These are phyloP conservation scores for Colletotrichum viniferum DNA, from an alignment of 2,329 filamentous ascomycete species.

Conservation along the genomic window DNA sequence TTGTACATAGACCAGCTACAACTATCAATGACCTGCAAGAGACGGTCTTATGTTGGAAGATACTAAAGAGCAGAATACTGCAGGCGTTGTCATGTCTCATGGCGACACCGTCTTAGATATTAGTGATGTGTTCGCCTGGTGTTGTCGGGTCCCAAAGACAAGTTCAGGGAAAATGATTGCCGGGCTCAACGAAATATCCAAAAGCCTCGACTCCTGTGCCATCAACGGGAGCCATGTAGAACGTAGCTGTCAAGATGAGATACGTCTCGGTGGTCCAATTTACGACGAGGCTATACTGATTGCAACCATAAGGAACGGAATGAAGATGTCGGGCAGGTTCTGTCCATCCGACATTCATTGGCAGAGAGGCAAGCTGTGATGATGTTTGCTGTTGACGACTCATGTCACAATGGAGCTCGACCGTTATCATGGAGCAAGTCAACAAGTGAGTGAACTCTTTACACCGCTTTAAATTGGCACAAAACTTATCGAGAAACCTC, in stretches of 20 bases:
- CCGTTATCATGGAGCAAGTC: not conserved
- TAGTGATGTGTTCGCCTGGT: not conserved
- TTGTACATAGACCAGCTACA: not conserved
- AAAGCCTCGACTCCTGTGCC: not conserved
- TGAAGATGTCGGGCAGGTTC: not conserved
- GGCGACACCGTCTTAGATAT: not conserved
- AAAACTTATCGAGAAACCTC: not conserved
- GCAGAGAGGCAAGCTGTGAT: not conserved
- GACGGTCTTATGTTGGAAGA: not conserved
- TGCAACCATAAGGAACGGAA: not conserved
- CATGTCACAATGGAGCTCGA: not conserved
- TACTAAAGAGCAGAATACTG: not conserved
- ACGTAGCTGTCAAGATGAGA: not conserved
- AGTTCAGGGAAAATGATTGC: accelerated
- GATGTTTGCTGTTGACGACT: not conserved
- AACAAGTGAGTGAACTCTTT: not conserved
- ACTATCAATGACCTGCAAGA: not conserved
- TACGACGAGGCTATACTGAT: not conserved
- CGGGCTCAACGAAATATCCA: not conserved
- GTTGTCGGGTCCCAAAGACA: accelerated
- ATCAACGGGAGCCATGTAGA: not conserved
- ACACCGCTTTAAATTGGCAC: not conserved
- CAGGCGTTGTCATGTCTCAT: not conserved
- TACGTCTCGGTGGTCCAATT: not conserved
- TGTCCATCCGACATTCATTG: not conserved